Evolutionary conservation across 2,329 filamentous ascomycete species (phyloP), one percentile per base, ranked within the genome.

Genomic region (Sarocladium strictum): DNA sequence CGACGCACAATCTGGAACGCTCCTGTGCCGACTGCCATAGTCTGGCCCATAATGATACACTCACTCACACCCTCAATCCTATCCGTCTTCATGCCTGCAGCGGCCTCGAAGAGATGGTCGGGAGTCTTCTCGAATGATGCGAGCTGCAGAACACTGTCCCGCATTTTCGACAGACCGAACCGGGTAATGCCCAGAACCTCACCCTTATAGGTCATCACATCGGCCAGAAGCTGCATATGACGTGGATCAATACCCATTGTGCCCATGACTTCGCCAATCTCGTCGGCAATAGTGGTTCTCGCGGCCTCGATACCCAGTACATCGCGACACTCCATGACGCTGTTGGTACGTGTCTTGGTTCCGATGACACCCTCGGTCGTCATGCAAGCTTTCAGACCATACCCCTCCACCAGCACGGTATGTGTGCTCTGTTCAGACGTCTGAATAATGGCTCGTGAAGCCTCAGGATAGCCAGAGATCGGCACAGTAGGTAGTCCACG

Each of bases 141-240:
- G 12, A 99, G 80, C 70, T 99, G 94, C 55, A 99, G 76, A 11
- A 97, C 94, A 15, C 84, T 89, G 69, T 99, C 94, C 53, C 94
- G 81, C 87, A 96, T 97, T 78, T 97, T 99, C 55, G 91, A 89
- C 24, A 99, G 78, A 53, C 94, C 94, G 69, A 97, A 97, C 29
- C 94, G 87, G 2, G 94, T 99, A 67, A 99, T 99, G 53, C 94
- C 94, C 17, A 97, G 80, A 0, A 99, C 89, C 62, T 97, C 93
- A 52, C 94, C 94, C 75, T 97, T 97, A 79, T 93, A 97, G 1
- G 94, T 97, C 94, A 99, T 99, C 54, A 97, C 92, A 65, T 99
- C 94, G 11, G 94, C 93, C 1, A 99, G 83, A 17, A 99, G 81
- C 68, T 97, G 88, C 91, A 99, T 97, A 74, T 99, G 94, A 55